Evolutionary conservation across 768 basidiomycete genomes (phyloP), one percentile per base, ranked within the genome.

Genomic region (Termitomyces heimii): DNA sequence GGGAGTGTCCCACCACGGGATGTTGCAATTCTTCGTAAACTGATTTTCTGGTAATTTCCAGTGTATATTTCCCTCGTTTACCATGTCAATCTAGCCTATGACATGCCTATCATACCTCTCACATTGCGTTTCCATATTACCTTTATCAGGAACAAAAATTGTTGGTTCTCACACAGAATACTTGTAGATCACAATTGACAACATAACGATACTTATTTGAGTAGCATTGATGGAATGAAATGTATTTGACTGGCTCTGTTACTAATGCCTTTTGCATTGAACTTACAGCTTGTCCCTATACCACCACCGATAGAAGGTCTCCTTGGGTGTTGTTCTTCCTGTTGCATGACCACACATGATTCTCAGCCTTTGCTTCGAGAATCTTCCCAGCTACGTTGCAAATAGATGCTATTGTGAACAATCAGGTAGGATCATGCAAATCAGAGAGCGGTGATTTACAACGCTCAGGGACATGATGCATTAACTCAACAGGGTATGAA

Each of bases 1-100:
- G 51, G 61, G 1, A 54, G 60, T 43, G 62, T 46, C 40, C 72
- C 67, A 35, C 67, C 71, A 44, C 74, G 69, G 63, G 80, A 82
- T 60, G 66, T 74, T 50, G 73, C 74, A 49, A 72, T 77, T 60
- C 69, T 84, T 62, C 78, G 81, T 61, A 82, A 72, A 68, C 60
- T 84, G 54, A 79, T 84, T 65, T 81, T 74, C 59, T 72, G 73
- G 72, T 75, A 58, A 70, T 55, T 13, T 46, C 29, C 16, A 28
- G 22, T 47, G 7, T 1, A n/a, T 34, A 35, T 24, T 34, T 14
- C 22, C 3, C 31, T 50, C 16, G 3, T 18, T 14, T 37, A 6
- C 12, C 13, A 43, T 43, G 20, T 20, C 31, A n/a, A 34, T 32
- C 35, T 50, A 13, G 16, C 34, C 12, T 22, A 20, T 2, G 13